Conservation (phyloP, 805 yeast genomes). For the Pichia cephalocereana region DNA sequence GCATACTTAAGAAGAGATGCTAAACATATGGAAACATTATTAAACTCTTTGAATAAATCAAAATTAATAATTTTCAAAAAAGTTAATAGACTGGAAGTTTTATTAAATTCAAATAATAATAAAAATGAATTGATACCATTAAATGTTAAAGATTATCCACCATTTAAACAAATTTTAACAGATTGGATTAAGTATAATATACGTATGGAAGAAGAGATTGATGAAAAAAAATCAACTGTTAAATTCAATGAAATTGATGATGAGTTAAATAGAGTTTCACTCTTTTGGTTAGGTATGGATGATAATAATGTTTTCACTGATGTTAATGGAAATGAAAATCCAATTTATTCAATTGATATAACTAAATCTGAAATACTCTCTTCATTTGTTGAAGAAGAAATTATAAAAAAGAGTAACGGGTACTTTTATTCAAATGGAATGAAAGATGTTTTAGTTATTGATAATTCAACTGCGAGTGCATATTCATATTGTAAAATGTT, state of each 20-base stretch:
- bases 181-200: slow-evolving; percentile 6
- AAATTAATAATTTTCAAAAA: slow-evolving; percentile 1
- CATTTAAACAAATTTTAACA: background rate
- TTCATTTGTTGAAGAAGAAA: background rate
- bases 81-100: slow-evolving; percentile 1
- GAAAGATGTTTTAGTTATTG: slow-evolving; percentile 16
- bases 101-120: background rate
- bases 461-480: slow-evolving; percentile 47
- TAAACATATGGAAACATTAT: slow-evolving; percentile 32
- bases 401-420: background rate
- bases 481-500: slow-evolving; percentile 78
- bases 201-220: background rate
- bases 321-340: slow-evolving; percentile 45
- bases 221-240: background rate
- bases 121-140: background rate
- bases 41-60: background rate
- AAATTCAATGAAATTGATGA: background rate
- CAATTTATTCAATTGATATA: slow-evolving; percentile 57
- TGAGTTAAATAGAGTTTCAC: slow-evolving; percentile 2
- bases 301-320: background rate
- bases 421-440: background rate
- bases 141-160: background rate
- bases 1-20: slow-evolving; percentile 52
- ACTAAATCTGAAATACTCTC: slow-evolving; percentile 19
- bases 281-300: slow-evolving; percentile 7